Conservation (phyloP, 2,329 filamentous ascomycete species). For the Trichoderma harzianum region DNA sequence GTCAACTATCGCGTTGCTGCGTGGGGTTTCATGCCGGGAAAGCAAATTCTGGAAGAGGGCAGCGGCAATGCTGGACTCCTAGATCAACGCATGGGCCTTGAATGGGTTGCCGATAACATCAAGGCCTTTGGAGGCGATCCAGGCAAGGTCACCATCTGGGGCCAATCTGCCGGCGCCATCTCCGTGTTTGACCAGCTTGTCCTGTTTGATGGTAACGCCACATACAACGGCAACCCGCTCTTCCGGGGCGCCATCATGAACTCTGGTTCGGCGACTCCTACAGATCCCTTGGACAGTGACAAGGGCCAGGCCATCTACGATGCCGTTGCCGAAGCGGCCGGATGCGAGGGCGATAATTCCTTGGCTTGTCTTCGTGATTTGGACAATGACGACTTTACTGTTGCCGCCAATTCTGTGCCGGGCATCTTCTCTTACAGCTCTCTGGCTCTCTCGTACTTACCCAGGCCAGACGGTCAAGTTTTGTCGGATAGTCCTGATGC, state of each 20-base stretch:
- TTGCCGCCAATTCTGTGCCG: conserved; percentile 68
- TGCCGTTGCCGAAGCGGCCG: conserved; percentile 54
- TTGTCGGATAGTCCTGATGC: conserved; percentile 62
- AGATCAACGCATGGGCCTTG: conserved; percentile 67
- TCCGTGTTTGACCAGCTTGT: conserved; percentile 74
- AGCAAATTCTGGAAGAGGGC: conserved; percentile 64
- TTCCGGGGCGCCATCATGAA: conserved; percentile 80
- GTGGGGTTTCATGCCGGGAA: conserved; percentile 70
- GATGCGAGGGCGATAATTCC: conserved; percentile 59
- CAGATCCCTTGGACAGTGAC: conserved; percentile 59
- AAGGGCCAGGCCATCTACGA: conserved; percentile 67
- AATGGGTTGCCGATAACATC: conserved; percentile 79
- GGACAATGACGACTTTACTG: conserved; percentile 58
- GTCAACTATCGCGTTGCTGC: conserved; percentile 75
- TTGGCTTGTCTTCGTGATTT: conserved; percentile 63
- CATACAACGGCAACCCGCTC: conserved; percentile 69
- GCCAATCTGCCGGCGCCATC: conserved; percentile 68
- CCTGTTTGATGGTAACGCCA: conserved; percentile 68
- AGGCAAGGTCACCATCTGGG: conserved; percentile 73
- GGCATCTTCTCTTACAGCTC: conserved; percentile 64
- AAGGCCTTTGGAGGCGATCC: conserved; percentile 75
- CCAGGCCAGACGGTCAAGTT: conserved; percentile 65
- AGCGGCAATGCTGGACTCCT: conserved; percentile 67
- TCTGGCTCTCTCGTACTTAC: conserved; percentile 69
- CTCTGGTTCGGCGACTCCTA: conserved; percentile 61